A percentile compares a stretch with the other conserved stretches of the same genome.
These are phyloP conservation scores for Puccinia horiana DNA, from an alignment of 1,284 basidiomycete genomes.

Conservation along the genomic window DNA sequence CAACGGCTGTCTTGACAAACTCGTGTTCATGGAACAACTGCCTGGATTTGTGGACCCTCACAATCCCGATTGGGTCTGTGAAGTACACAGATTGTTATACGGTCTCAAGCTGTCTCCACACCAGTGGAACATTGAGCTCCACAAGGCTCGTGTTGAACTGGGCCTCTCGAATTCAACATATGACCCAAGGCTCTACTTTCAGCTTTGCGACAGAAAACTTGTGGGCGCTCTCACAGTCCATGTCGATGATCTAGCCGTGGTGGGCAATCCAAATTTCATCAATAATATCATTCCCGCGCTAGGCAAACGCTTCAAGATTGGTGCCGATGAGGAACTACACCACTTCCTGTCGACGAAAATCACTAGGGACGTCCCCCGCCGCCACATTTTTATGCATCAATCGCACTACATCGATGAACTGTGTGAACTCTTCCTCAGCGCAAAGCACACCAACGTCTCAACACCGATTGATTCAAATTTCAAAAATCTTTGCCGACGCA, in stretches of 20 bases:
- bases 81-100: slow-evolving; percentile 29
- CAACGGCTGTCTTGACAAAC: too few relatives aligned
- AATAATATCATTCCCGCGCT: not conserved
- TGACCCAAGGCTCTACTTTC: slow-evolving; percentile 37
- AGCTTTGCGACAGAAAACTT: not conserved
- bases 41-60: slow-evolving; percentile 21
- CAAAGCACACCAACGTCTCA: not conserved
- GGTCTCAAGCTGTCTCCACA: slow-evolving; percentile 38
- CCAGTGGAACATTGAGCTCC: slow-evolving; percentile 34
- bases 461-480: not conserved
- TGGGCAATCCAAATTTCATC: not conserved
- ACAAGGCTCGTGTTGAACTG: not conserved
- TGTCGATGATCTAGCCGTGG: slow-evolving; percentile 9
- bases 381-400: not conserved
- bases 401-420: slow-evolving; percentile 6
- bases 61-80: slow-evolving; percentile 20
- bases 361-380: not conserved
- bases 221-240: not conserved
- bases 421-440: not conserved
- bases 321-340: not conserved
- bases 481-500: not conserved
- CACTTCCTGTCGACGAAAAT: slow-evolving; percentile 26
- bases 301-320: not conserved
- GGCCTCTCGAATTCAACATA: slow-evolving; percentile 14
- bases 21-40: slow-evolving; percentile 44